phyloP scores from a whole-genome alignment of 2,329 filamentous ascomycete species.

The Dissoconium aciculare region DNA sequence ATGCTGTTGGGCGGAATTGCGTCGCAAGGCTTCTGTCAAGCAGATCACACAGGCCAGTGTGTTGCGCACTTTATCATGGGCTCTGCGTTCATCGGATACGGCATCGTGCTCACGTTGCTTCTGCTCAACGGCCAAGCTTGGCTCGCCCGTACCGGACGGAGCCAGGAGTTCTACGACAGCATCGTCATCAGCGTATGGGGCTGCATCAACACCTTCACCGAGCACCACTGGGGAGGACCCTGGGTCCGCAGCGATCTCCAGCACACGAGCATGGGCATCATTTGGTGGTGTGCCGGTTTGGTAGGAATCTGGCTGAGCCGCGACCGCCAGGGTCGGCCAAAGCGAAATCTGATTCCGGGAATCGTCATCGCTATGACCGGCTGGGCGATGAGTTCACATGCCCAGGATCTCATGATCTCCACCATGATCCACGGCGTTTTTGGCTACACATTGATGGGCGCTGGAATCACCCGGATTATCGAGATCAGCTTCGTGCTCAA shows the following conservation, averaged over 20 bases:
- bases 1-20: slow-evolving; percentile 95
- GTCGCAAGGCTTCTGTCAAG: slow-evolving; percentile 79
- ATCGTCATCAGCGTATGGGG: slow-evolving; percentile 86
- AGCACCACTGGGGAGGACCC: slow-evolving; percentile 77
- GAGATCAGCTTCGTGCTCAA: slow-evolving; percentile 79
- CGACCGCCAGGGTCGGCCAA: slow-evolving; percentile 67
- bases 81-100: slow-evolving; percentile 87
- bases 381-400: slow-evolving; percentile 88
- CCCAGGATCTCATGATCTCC: slow-evolving; percentile 69
- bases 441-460: slow-evolving; percentile 89
- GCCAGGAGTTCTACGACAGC: slow-evolving; percentile 95
- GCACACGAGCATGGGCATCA: slow-evolving; percentile 97
- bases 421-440: slow-evolving; percentile 81
- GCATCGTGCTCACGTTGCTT: slow-evolving; percentile 70
- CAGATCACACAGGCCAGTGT: slow-evolving; percentile 83
- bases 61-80: slow-evolving; percentile 98
- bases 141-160: slow-evolving; percentile 66
- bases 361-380: slow-evolving; percentile 86
- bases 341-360: slow-evolving; percentile 82
- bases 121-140: slow-evolving; percentile 79
- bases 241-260: slow-evolving; percentile 95
- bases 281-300: slow-evolving; percentile 93
- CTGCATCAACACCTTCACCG: slow-evolving; percentile 94
- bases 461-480: slow-evolving; percentile 68
- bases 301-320: slow-evolving; percentile 84